Evolutionary conservation across 441 rosid species (phyloP), one percentile per base, ranked within the genome.

Genomic region (Omphalea diandra): DNA sequence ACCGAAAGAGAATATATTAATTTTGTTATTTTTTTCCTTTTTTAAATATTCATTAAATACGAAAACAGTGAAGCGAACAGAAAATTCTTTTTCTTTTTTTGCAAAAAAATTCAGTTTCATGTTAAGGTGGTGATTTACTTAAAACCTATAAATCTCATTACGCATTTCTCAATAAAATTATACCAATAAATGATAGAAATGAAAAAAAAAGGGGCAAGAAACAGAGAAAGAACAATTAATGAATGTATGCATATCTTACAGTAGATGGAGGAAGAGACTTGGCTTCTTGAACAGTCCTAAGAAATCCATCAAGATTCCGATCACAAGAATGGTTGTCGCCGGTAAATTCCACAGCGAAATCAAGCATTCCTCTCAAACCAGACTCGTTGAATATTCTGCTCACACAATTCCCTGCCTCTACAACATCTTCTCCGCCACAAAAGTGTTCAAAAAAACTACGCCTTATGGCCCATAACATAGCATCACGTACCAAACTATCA

Each of bases 381-480:
- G 83, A 74, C 62, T 79, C 84, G 59, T 85, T 78, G n/a, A 85
- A 35, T n/a, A n/a, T n/a, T 68, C 43, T 83, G 68, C 35, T 66
- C 20, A 87, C 75, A 46, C 81, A 77, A 43, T 67, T 36, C 9
- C 57, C 84, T 0, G 84, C 93, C 65, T 81, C 87, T 5, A 22
- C 59, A 0, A 78, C 65, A 22, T 73, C 73, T 75, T 91, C 96
- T 0, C 98, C 97, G 0, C 89, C 97, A 5, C 94, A 91, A 47
- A 93, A 94, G 70, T 91, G 98, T 63, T 88, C 88, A 24, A 79
- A 91, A 55, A 94, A 86, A 14, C 87, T 91, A 38, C 67, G 77
- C 75, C 82, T 83, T 1, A 91, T 72, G 18, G 67, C 8, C 32
- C 62, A 41, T 32, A 82, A 56, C 33, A 94, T 71, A 7, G 74